These are phyloP conservation scores for Carex scoparia DNA, from an alignment of 176 grass and related monocot species.

Conservation along the genomic window DNA sequence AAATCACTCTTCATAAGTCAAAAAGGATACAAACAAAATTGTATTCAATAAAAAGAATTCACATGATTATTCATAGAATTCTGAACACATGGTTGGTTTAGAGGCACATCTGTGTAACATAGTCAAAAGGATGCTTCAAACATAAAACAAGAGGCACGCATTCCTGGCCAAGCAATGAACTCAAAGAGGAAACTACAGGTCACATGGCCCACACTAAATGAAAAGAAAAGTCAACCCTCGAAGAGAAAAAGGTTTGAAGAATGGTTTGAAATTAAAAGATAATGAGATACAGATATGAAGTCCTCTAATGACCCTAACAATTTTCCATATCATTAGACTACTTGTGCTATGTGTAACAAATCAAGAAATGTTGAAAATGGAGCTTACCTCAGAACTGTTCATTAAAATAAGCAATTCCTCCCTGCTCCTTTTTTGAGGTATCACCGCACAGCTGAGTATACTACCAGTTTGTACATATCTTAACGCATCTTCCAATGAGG, in stretches of 20 bases:
- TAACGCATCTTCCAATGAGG: slow-evolving; percentile 14
- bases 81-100: background rate
- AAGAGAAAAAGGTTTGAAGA: too few relatives aligned
- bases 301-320: too few relatives aligned
- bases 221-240: too few relatives aligned
- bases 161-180: too few relatives aligned
- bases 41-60: background rate
- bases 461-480: background rate
- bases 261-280: too few relatives aligned
- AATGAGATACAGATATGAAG: too few relatives aligned
- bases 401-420: background rate
- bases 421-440: slow-evolving; percentile 6
- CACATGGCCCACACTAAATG: too few relatives aligned
- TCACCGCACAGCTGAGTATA: slow-evolving; percentile 5
- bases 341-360: background rate
- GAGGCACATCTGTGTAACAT: background rate
- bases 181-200: too few relatives aligned
- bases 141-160: background rate
- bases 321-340: too few relatives aligned
- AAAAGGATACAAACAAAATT: background rate
- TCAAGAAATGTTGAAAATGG: background rate
- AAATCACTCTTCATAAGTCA: background rate
- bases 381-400: background rate
- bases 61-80: slow-evolving; percentile 1
- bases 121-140: background rate